Base-by-base conservation (phyloP, 495 filamentous ascomycete genomes). In the Lasiosphaeriaceae sp. region DNA sequence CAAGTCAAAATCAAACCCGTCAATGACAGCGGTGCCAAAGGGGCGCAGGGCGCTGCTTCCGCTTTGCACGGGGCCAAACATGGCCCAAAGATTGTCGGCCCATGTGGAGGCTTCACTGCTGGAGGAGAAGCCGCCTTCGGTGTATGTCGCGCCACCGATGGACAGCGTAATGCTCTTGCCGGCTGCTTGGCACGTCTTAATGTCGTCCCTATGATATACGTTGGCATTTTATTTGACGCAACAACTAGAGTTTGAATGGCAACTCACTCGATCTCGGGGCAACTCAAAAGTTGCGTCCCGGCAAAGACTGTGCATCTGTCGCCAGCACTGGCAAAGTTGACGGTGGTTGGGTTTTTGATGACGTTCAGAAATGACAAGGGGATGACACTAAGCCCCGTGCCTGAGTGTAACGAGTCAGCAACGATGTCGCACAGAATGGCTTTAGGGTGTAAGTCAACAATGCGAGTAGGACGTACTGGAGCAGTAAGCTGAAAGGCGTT, bases 1-100 rank as follows among this genome's bases (percentile, higher is more conserved):
- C 39, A 86, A 80, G 66, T 88, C 85, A 54, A 88, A 80, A 61
- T 91, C 88, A 63, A 90, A 90, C 3, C 88, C 88, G 62, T 91
- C 87, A 43, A 90, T 65, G 26, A 79, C 72, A 22, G 83, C 80
- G 16, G 79, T 63, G 19, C 84, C 85, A 57, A 91, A 89, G 4
- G 88, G 88, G 35, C 86, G 80, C 47, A 77, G 73, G 5, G 60
- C 68, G 26, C 67, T 57, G 23, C 59, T 69, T 21, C 60, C 66
- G 51, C 66, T 58, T 31, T 59, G 53, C 6, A 62, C 55, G 11
- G 81, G 77, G 29, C 87, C 87, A 64, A 90, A 90, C 37, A 87
- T 81, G 39, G 81, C 68, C 86, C 87, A 90, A 48, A 92, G 67
- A 4, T 77, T 71, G 44, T 81, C 63, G 2, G 86, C 88, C n/a